These are phyloP conservation scores for Echium plantagineum DNA, from an alignment of 257 asterid genomes.

Conservation along the genomic window DNA sequence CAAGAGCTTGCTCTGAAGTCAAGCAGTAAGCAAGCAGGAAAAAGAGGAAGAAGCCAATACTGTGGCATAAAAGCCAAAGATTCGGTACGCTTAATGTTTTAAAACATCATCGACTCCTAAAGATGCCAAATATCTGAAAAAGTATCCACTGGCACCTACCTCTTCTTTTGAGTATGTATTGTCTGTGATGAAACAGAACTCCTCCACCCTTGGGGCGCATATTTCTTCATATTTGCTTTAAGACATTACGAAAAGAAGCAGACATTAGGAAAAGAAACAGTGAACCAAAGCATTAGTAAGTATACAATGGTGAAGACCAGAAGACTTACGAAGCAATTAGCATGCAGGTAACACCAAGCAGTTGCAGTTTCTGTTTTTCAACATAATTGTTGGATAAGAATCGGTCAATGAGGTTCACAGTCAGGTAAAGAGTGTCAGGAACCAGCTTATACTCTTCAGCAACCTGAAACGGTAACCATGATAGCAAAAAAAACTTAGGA, in stretches of 20 bases:
- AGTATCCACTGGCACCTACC: slow-evolving; percentile 30
- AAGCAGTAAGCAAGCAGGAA: background rate
- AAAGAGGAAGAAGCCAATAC: too few species aligned
- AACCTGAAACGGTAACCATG: slow-evolving; percentile 46
- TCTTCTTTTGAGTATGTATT: slow-evolving; percentile 80
- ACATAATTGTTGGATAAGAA: slow-evolving; percentile 60
- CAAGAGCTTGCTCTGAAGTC: too few species aligned
- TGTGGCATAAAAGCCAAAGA: background rate
- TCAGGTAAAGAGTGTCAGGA: slow-evolving; percentile 93
- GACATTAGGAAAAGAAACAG: slow-evolving; percentile 12
- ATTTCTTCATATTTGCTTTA: slow-evolving; percentile 94
- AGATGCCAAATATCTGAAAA: background rate
- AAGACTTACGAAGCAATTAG: slow-evolving; percentile 87
- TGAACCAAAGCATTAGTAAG: background rate
- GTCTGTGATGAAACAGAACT: slow-evolving; percentile 90
- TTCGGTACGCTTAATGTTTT: background rate
- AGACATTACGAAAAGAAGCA: slow-evolving; percentile 10
- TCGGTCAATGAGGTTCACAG: slow-evolving; percentile 91
- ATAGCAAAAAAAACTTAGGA: background rate
- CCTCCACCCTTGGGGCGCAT: slow-evolving; percentile 89
- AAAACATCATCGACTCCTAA: background rate
- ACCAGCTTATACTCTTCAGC: slow-evolving; percentile 87
- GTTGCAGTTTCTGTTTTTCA: slow-evolving; percentile 85
- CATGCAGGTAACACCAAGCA: slow-evolving; percentile 98
- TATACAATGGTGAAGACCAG: background rate